Percentiles rank a stretch among this genome's conserved stretches.
Evolutionary conservation across 495 filamentous ascomycete species (phyloP).

Genomic region (Annulohypoxylon bovei): DNA sequence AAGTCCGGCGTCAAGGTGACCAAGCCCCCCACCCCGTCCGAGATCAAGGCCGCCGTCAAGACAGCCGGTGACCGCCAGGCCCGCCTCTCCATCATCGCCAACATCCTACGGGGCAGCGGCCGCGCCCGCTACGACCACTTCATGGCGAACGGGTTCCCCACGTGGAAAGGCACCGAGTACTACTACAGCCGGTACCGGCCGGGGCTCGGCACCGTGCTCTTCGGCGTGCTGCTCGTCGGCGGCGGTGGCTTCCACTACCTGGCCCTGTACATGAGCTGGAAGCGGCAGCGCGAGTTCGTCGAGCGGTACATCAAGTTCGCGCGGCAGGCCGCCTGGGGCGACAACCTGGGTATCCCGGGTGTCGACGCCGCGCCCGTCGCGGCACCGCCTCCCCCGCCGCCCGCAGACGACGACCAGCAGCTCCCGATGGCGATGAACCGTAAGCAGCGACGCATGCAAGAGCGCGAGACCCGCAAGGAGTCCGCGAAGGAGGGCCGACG

Average conservation of each 20-base stretch:
- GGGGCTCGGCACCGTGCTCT: constrained; percentile 82
- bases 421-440: constrained; percentile 74
- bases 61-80: constrained; percentile 81
- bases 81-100: constrained; percentile 81
- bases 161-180: constrained; percentile 96
- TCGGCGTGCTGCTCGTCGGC: constrained; percentile 83
- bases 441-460: constrained; percentile 85
- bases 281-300: constrained; percentile 89
- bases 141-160: constrained; percentile 90
- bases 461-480: constrained; percentile 80
- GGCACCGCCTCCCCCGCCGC: constrained; percentile 52
- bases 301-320: constrained; percentile 91
- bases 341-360: constrained; percentile 75
- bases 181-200: constrained; percentile 95
- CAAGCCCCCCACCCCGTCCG: constrained; percentile 74
- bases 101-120: constrained; percentile 80
- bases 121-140: constrained; percentile 97
- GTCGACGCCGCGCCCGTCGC: constrained; percentile 57
- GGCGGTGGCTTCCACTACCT: constrained; percentile 88
- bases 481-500: constrained; percentile 50
- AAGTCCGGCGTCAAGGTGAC: constrained; percentile 71
- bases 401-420: constrained; percentile 58
- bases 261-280: constrained; percentile 83
- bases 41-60: constrained; percentile 79
- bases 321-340: constrained; percentile 86